These are phyloP conservation scores for Adansonia gregorii DNA, from an alignment of 441 rosid species.

Conservation along the genomic window DNA sequence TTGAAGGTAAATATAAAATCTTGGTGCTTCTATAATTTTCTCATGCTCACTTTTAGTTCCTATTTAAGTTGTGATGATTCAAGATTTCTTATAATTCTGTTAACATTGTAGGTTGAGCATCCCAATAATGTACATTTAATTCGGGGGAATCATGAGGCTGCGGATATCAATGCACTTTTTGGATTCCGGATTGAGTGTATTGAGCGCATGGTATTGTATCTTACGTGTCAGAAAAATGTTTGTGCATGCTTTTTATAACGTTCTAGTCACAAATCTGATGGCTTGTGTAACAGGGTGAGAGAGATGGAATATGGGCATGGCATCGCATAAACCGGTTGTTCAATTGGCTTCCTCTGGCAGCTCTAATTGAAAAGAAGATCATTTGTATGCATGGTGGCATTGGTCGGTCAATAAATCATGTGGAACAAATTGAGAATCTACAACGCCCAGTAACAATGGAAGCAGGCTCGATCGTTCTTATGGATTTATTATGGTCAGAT, in stretches of 20 bases:
- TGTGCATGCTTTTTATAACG: constrained; percentile 16
- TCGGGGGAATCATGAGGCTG: constrained; percentile 99
- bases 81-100: constrained; percentile 28
- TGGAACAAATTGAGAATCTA: constrained; percentile 91
- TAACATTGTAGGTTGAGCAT: constrained; percentile 77
- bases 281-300: constrained; percentile 73
- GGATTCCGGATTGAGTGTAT: constrained; percentile 98
- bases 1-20: constrained; percentile 60
- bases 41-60: constrained; percentile 19
- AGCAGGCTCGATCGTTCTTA: constrained; percentile 94
- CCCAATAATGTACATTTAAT: constrained; percentile 87
- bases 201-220: constrained; percentile 86
- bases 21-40: background rate
- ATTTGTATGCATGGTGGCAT: constrained; percentile 99
- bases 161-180: constrained; percentile 98
- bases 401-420: constrained; percentile 95
- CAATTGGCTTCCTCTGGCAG: constrained; percentile 98
- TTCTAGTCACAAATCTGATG: constrained; percentile 32
- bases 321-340: constrained; percentile 94
- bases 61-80: constrained; percentile 27
- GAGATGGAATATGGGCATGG: constrained; percentile 99
- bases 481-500: constrained; percentile 93
- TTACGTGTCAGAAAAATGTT: constrained; percentile 20
- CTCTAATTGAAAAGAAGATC: constrained; percentile 93
- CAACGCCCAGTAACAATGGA: constrained; percentile 98